These are phyloP conservation scores for Skeletonema costatum DNA, from an alignment of 108 stramenopile species.

Conservation along the genomic window DNA sequence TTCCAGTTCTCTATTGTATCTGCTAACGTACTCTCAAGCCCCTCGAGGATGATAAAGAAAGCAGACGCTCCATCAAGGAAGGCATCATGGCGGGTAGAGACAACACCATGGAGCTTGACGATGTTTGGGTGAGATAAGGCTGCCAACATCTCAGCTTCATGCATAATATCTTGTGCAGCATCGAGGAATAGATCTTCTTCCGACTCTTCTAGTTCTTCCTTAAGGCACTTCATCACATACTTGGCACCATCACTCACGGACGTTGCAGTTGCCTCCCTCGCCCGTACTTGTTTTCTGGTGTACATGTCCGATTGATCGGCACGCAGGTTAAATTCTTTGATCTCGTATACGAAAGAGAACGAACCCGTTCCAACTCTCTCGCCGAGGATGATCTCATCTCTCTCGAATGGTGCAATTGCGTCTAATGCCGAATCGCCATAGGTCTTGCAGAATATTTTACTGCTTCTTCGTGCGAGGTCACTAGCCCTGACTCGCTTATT, in stretches of 20 bases:
- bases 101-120: too few relatives aligned
- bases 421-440: not conserved
- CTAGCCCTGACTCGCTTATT: not conserved
- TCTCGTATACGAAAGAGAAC: not conserved
- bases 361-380: not conserved
- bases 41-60: slow-evolving; percentile 82
- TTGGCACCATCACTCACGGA: too few relatives aligned
- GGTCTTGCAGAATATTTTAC: not conserved
- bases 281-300: too few relatives aligned
- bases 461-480: not conserved
- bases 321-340: not conserved
- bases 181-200: not conserved
- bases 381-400: not conserved
- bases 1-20: too few relatives aligned
- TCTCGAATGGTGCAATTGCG: not conserved
- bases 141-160: slow-evolving; percentile 1
- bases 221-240: too few relatives aligned
- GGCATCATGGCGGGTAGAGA: not conserved
- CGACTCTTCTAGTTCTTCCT: too few relatives aligned
- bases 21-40: slow-evolving; percentile 55
- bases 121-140: not conserved
- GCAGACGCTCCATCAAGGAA: not conserved
- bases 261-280: too few relatives aligned
- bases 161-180: not conserved
- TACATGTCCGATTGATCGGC: not conserved